Conservation (phyloP, 2,329 filamentous ascomycete species). For the Colletotrichum ledebouriae region DNA sequence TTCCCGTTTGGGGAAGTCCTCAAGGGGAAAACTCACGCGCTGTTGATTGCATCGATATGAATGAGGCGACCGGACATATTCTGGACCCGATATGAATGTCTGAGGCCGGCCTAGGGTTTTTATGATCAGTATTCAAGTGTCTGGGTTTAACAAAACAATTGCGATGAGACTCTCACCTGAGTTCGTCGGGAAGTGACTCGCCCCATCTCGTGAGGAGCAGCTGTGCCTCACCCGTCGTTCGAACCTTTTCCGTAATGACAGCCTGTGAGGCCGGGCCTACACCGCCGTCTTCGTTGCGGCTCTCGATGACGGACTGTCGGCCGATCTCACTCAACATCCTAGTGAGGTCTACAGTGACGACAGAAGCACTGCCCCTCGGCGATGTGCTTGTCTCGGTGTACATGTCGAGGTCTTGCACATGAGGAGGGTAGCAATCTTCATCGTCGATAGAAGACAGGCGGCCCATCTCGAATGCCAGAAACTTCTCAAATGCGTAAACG, state of each 20-base stretch:
- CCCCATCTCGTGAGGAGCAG: conserved; percentile 36
- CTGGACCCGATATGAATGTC: conserved; percentile 34
- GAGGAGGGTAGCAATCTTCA: conserved; percentile 25
- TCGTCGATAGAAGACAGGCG: conserved; percentile 34
- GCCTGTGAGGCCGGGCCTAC: conserved; percentile 9
- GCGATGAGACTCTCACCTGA: conserved; percentile 1
- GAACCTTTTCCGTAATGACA: conserved; percentile 32
- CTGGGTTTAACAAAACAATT: neutral
- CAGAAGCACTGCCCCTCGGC: conserved; percentile 11
- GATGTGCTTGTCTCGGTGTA: neutral
- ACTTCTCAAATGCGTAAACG: conserved; percentile 31
- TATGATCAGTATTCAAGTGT: neutral
- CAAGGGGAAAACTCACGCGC: neutral
- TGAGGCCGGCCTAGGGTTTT: conserved; percentile 12
- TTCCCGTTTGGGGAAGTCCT: fast-evolving
- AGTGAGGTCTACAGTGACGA: conserved; percentile 24
- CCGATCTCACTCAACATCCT: conserved; percentile 36
- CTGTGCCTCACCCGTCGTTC: conserved; percentile 35
- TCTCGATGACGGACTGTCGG: conserved; percentile 26
- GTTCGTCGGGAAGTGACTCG: conserved; percentile 35
- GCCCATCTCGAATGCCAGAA: conserved; percentile 34
- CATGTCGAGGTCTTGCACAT: conserved; percentile 4
- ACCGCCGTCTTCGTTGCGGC: conserved; percentile 27
- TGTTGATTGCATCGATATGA: conserved; percentile 35
- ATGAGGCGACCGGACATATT: conserved; percentile 31